Conservation (phyloP, 768 basidiomycete genomes). For the Amanita thiersii region DNA sequence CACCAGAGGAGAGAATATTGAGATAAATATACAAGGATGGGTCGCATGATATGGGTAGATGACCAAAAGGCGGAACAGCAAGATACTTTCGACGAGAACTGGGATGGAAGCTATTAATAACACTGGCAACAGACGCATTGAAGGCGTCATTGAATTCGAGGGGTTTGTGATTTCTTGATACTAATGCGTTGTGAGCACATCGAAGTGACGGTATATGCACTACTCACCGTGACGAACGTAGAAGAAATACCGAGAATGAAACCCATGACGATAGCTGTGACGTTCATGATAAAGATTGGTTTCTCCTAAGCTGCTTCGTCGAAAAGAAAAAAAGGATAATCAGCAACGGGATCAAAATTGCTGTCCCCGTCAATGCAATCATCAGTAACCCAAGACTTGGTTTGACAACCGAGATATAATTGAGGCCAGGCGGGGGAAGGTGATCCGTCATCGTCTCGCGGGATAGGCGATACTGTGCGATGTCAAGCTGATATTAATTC, state of each 20-base stretch:
- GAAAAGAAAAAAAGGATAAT: slow-evolving; percentile 16
- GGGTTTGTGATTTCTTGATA: slow-evolving; percentile 1
- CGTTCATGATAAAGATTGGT: slow-evolving; percentile 16
- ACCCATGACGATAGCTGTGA: slow-evolving; percentile 15
- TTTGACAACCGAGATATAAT: no score
- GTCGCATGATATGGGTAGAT: slow-evolving; percentile 13
- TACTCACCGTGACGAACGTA: slow-evolving; percentile 9
- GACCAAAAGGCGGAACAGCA: slow-evolving; percentile 15
- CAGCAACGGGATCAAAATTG: slow-evolving; percentile 11
- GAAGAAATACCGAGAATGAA: slow-evolving; percentile 1
- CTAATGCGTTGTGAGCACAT: slow-evolving; percentile 1
- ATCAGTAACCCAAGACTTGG: no score
- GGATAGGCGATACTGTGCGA: no score
- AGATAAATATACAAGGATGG: slow-evolving; percentile 3
- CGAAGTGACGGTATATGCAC: not conserved
- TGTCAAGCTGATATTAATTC: no score
- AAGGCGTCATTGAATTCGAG: not conserved
- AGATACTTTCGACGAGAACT: slow-evolving; percentile 17
- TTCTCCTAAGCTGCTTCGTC: slow-evolving; percentile 11
- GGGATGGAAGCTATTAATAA: slow-evolving; percentile 10
- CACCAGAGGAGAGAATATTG: slow-evolving; percentile 13
- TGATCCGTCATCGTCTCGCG: no score
- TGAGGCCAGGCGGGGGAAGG: no score
- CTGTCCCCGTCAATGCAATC: no score
- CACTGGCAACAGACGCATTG: slow-evolving; percentile 6